Evolutionary conservation across 2,329 filamentous ascomycete genomes (phyloP).

Genomic region (Atkinsonella hypoxylon): DNA sequence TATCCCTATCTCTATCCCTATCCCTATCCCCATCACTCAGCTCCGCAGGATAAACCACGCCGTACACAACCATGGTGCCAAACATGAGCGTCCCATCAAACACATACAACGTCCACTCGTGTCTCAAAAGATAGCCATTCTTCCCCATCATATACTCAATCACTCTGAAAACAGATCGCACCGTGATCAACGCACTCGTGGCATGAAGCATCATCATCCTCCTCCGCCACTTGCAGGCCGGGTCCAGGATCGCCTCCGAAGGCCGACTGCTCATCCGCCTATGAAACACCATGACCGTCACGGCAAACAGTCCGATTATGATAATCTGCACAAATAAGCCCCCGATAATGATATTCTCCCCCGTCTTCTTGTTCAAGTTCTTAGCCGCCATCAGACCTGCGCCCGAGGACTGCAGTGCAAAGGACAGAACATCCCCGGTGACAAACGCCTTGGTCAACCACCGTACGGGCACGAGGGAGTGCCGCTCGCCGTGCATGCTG

Average conservation of each 20-base stretch:
- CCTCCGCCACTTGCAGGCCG: constrained; percentile 18
- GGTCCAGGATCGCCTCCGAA: constrained; percentile 4
- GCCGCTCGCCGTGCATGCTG: constrained; percentile 22
- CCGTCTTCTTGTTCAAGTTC: constrained; percentile 16
- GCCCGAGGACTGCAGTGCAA: constrained; percentile 36
- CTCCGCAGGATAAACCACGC: constrained; percentile 11
- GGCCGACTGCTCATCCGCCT: constrained; percentile 15
- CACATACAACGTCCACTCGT: constrained; percentile 31
- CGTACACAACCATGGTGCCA: constrained; percentile 11
- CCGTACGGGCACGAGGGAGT: constrained; percentile 19
- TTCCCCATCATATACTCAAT: constrained; percentile 34
- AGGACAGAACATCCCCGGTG: constrained; percentile 38
- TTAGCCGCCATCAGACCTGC: constrained; percentile 22
- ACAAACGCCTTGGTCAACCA: constrained; percentile 46
- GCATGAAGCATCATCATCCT: constrained; percentile 26
- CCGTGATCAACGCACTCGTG: constrained; percentile 26
- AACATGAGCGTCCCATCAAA: constrained; percentile 25
- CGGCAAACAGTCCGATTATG: constrained; percentile 43
- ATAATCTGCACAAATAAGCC: constrained; percentile 46
- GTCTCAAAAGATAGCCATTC: constrained; percentile 25
- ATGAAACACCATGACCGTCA: constrained; percentile 37
- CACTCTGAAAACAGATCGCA: constrained; percentile 32
- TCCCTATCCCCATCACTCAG: constrained; percentile 1
- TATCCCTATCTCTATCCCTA: constrained; percentile 5
- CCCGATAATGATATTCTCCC: constrained; percentile 40